Evolutionary conservation across 768 basidiomycete species (phyloP).

Genomic region (Lentinula guzmanii): DNA sequence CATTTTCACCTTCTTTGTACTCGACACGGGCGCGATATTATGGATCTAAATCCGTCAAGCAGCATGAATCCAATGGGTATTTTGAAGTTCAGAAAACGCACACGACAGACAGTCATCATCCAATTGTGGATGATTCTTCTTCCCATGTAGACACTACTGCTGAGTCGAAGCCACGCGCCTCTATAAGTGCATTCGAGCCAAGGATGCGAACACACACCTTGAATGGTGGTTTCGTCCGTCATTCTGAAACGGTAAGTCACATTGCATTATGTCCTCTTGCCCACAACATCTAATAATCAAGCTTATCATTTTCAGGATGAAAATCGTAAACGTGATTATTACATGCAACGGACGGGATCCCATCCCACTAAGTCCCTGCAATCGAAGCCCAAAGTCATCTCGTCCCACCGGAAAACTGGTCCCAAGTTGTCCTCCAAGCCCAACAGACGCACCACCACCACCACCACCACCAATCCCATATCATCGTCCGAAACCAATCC

Average conservation of each 20-base stretch:
- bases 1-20: no score
- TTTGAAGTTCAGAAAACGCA: no score
- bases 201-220: no score
- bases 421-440: background rate
- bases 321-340: background rate
- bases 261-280: background rate
- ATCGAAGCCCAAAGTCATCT: background rate
- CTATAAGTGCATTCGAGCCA: no score
- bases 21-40: no score
- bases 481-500: background rate
- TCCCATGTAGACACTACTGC: no score
- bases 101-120: no score
- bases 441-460: background rate
- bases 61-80: no score
- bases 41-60: no score
- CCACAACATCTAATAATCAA: background rate
- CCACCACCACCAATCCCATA: background rate
- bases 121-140: no score
- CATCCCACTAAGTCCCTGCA: background rate
- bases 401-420: background rate
- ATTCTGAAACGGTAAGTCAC: background rate
- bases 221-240: background rate
- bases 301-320: background rate
- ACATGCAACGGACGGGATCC: background rate
- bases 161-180: no score